A percentile compares a stretch with the other conserved stretches of the same genome.
Conservation (phyloP, 768 basidiomycete species). For the Dictyophora rubrovolvata region DNA sequence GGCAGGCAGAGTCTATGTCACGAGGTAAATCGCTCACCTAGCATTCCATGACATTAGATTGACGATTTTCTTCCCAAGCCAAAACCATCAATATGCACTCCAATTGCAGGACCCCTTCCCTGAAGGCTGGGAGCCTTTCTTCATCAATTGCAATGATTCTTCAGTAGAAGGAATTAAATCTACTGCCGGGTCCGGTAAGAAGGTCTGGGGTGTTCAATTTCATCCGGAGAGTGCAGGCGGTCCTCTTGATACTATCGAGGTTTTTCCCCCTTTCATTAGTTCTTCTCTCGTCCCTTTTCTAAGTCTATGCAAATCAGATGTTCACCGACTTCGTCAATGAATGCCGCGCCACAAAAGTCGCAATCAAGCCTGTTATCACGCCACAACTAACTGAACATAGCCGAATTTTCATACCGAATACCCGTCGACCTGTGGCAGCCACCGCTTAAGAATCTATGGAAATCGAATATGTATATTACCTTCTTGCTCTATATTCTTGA, state of each 20-base stretch:
- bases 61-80: conserved; percentile 31
- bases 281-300: not conserved
- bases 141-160: conserved; percentile 99
- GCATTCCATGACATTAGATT: not conserved
- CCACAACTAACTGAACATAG: not conserved
- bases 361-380: not conserved
- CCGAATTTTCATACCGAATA: not conserved
- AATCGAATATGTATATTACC: not conserved
- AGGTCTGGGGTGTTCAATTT: conserved; percentile 98
- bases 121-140: conserved; percentile 95
- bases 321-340: conserved; percentile 85
- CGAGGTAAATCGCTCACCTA: conserved; percentile 45
- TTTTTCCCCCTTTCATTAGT: conserved; percentile 23
- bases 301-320: conserved; percentile 55
- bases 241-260: conserved; percentile 97
- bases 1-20: conserved; percentile 95
- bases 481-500: not conserved
- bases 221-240: conserved; percentile 98
- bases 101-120: conserved; percentile 93
- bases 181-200: conserved; percentile 77
- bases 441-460: conserved; percentile 1
- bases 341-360: conserved; percentile 39
- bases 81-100: conserved; percentile 99
- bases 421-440: conserved; percentile 1
- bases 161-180: conserved; percentile 99